Conservation (phyloP, 495 filamentous ascomycete species). For the Stereocaulon alpinum region DNA sequence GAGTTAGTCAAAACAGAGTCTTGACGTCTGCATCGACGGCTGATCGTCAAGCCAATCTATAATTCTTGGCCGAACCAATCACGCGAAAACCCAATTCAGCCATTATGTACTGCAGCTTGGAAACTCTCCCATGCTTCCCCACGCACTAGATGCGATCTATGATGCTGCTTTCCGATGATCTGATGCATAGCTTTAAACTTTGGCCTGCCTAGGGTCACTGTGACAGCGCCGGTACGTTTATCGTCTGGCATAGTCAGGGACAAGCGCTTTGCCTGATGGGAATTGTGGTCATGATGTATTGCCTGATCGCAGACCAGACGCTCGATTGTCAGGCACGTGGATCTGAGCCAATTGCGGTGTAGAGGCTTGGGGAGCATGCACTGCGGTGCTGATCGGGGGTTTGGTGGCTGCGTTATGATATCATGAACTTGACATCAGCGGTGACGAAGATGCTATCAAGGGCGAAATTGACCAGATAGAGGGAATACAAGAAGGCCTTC, state of each 20-base stretch:
- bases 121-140: background rate
- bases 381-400: background rate
- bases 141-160: background rate
- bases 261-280: background rate
- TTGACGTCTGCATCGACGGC: conserved; percentile 3
- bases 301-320: too few species aligned
- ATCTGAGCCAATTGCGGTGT: background rate
- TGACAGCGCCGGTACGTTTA: background rate
- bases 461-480: background rate
- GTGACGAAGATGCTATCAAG: background rate
- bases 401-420: background rate
- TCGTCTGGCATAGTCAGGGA: background rate
- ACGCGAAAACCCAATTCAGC: background rate
- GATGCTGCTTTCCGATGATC: background rate
- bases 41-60: conserved; percentile 4
- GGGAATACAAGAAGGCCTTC: conserved; percentile 4
- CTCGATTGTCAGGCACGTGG: background rate
- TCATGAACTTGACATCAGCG: conserved; percentile 3
- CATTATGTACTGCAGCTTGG: too few species aligned
- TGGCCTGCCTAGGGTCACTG: background rate
- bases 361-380: too few species aligned
- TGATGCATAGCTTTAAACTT: background rate
- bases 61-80: background rate
- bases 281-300: too few species aligned
- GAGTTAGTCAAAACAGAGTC: background rate